A percentile compares a stretch with the other conserved stretches of the same genome.
phyloP scores from a whole-genome alignment of 768 basidiomycete genomes.

The Auriscalpium microsporum region DNA sequence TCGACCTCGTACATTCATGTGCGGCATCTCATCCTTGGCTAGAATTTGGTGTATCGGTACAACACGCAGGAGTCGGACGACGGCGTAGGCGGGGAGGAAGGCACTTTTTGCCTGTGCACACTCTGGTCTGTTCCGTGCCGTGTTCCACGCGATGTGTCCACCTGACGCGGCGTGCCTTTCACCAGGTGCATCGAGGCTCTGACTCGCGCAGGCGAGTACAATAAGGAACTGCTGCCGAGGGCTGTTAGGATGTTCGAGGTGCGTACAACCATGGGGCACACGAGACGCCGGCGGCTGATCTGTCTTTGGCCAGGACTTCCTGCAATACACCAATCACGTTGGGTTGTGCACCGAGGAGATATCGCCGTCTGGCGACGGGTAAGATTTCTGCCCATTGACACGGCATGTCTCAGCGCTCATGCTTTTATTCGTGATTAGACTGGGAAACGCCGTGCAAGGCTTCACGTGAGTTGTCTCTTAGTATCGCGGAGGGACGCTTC shows the following conservation, averaged over 20 bases:
- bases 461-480: conserved; percentile 57
- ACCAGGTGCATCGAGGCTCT: conserved; percentile 80
- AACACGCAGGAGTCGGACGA: conserved; percentile 81
- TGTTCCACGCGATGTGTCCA: background rate
- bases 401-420: background rate
- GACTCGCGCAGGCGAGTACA: conserved; percentile 78
- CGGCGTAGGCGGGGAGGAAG: conserved; percentile 94
- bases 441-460: conserved; percentile 84
- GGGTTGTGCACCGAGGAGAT: conserved; percentile 83
- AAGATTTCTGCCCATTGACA: conserved; percentile 17
- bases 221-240: conserved; percentile 52
- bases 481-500: background rate
- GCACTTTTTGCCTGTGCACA: conserved; percentile 87
- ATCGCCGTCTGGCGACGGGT: conserved; percentile 80
- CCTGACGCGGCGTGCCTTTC: background rate
- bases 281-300: background rate
- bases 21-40: conserved; percentile 2
- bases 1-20: background rate
- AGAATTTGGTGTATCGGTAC: conserved; percentile 87
- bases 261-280: conserved; percentile 7
- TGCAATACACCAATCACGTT: conserved; percentile 80
- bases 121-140: conserved; percentile 41
- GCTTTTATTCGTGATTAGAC: conserved; percentile 28
- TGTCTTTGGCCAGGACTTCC: conserved; percentile 47
- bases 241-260: conserved; percentile 91